Evolutionary conservation across 2,329 filamentous ascomycete species (phyloP).

Genomic region (Monosporascus sp.): DNA sequence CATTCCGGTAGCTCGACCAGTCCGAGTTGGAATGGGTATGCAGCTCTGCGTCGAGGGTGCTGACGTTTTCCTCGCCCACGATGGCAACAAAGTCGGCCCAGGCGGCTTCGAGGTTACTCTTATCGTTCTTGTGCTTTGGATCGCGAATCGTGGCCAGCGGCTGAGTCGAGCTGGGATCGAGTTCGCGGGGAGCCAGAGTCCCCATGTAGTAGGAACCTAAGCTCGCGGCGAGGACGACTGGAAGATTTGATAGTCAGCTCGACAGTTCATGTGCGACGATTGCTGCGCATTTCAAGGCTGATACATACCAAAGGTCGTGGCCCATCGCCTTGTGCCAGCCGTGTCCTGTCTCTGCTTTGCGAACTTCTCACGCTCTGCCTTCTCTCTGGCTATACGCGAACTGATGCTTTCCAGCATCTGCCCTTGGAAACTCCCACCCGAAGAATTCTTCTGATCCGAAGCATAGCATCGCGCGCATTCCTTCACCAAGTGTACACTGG

Average conservation of each 20-base stretch:
- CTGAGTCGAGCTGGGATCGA: constrained; percentile 52
- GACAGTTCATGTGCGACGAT: not conserved
- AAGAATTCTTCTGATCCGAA: constrained; percentile 26
- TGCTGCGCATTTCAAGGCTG: not conserved
- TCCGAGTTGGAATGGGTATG: constrained; percentile 54
- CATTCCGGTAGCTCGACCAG: constrained; percentile 57
- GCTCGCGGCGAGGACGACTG: constrained; percentile 50
- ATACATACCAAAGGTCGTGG: constrained; percentile 48
- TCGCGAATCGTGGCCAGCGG: constrained; percentile 47
- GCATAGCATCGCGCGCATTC: constrained; percentile 19
- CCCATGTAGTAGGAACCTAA: constrained; percentile 56
- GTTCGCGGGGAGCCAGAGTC: constrained; percentile 46
- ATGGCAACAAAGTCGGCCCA: constrained; percentile 65
- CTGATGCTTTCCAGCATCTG: constrained; percentile 57
- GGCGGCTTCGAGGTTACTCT: constrained; percentile 62
- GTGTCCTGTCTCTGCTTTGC: constrained; percentile 34
- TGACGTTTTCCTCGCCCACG: constrained; percentile 61
- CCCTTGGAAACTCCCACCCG: constrained; percentile 46
- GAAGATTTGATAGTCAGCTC: not conserved
- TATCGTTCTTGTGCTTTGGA: constrained; percentile 54
- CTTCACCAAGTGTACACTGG: constrained; percentile 9
- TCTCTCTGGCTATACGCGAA: constrained; percentile 50
- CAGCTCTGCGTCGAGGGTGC: constrained; percentile 52
- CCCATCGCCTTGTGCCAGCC: constrained; percentile 41
- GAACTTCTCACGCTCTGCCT: constrained; percentile 48